Evolutionary conservation across 208 protist genomes (phyloP).

Genomic region (Naegleria fowleri): DNA sequence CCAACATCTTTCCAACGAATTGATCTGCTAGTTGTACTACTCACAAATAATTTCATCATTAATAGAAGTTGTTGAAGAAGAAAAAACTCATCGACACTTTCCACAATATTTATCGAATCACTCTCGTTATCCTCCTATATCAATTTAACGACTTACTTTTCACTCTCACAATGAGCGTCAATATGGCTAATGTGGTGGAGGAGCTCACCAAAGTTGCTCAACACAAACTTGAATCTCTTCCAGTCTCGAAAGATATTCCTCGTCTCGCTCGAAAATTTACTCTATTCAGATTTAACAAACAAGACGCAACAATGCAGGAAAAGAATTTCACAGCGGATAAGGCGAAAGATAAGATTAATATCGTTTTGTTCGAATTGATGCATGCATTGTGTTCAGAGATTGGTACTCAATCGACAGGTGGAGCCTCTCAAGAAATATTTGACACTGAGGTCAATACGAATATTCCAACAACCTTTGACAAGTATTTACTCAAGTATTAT

Average conservation of each 20-base stretch:
- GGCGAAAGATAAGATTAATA: background rate
- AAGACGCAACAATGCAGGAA: background rate
- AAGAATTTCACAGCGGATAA: background rate
- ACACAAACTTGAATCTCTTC: background rate
- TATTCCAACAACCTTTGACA: background rate
- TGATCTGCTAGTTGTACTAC: no score
- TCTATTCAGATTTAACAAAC: background rate
- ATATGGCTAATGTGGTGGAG: background rate
- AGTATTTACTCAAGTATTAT: slow-evolving; percentile 4
- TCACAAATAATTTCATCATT: no score
- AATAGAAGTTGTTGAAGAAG: no score
- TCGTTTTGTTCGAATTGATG: background rate
- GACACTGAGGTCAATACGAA: background rate
- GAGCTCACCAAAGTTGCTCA: background rate
- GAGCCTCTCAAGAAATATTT: background rate
- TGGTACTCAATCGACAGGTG: no score
- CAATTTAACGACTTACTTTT: no score
- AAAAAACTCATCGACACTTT: no score
- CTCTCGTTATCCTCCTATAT: no score
- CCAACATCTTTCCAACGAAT: no score
- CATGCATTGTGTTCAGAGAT: background rate
- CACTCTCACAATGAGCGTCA: background rate
- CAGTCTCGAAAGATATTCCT: background rate
- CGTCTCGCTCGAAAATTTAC: slow-evolving; percentile 1
- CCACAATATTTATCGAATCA: no score